These are phyloP conservation scores for Asterionellopsis glacialis DNA, from an alignment of 108 stramenopile genomes.

Conservation along the genomic window DNA sequence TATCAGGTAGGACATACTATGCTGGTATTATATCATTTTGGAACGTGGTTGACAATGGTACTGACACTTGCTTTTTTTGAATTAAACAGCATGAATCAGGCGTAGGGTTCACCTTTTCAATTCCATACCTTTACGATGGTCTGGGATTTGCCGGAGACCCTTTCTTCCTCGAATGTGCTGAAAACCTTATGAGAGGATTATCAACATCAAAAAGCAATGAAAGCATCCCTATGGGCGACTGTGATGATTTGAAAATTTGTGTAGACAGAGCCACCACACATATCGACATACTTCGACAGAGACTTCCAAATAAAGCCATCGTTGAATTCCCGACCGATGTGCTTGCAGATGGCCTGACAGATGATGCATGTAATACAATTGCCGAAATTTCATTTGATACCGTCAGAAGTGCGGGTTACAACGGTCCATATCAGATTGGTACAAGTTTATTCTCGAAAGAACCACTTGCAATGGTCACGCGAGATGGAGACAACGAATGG, in stretches of 20 bases:
- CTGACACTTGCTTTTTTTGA: no score
- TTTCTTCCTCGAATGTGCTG: constrained; percentile 29
- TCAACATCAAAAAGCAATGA: constrained; percentile 14
- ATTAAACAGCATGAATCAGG: constrained; percentile 12
- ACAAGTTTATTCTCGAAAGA: constrained; percentile 11
- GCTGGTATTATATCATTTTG: no score
- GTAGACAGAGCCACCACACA: constrained; percentile 4
- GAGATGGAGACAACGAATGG: constrained; percentile 17
- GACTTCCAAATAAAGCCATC: background rate
- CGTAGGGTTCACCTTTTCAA: constrained; percentile 25
- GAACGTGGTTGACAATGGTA: no score
- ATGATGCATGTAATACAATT: constrained; percentile 13
- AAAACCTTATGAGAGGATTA: constrained; percentile 4
- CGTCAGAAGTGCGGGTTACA: background rate
- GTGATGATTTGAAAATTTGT: constrained; percentile 16
- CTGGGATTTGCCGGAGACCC: constrained; percentile 23
- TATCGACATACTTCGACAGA: constrained; percentile 5
- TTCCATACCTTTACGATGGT: constrained; percentile 39
- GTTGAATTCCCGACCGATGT: background rate
- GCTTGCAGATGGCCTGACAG: background rate
- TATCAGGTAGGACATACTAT: background rate
- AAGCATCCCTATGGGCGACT: no score
- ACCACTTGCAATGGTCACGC: constrained; percentile 18
- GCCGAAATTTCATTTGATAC: constrained; percentile 1
- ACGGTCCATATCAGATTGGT: constrained; percentile 6